Evolutionary conservation across 139 green algal genomes (phyloP).

Genomic region (Desmodesmus armatus): DNA sequence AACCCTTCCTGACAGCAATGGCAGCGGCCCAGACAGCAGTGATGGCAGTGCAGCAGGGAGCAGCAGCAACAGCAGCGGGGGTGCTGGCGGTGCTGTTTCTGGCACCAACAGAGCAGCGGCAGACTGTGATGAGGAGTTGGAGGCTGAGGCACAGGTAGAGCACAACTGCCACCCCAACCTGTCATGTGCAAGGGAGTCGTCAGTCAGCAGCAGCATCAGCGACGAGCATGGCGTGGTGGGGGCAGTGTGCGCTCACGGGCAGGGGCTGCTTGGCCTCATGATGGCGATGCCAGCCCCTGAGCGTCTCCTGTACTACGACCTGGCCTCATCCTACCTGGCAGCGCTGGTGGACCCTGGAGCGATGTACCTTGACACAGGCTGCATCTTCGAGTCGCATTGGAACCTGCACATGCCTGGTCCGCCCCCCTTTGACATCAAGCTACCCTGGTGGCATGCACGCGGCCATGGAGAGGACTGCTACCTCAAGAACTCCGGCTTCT

Average conservation of each 20-base stretch:
- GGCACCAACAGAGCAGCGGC: neutral
- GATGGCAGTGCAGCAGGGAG: too few species aligned
- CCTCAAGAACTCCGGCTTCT: too few species aligned
- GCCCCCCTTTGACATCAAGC: too few species aligned
- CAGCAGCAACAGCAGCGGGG: too few species aligned
- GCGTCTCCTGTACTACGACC: conserved; percentile 17
- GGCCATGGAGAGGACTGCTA: too few species aligned
- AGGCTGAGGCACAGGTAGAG: too few species aligned
- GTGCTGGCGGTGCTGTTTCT: too few species aligned
- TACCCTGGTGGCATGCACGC: too few species aligned
- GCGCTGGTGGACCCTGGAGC: neutral
- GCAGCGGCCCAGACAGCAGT: too few species aligned
- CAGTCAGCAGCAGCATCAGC: neutral
- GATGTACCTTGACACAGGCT: conserved; percentile 16
- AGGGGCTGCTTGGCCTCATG: neutral
- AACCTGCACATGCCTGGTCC: too few species aligned
- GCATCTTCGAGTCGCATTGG: neutral
- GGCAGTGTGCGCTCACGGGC: neutral
- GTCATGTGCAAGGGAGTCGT: neutral
- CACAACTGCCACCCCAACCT: neutral
- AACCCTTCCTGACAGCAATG: too few species aligned
- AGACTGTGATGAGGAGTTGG: neutral
- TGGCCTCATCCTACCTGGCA: neutral
- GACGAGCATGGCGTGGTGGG: conserved; percentile 5
- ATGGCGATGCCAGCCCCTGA: conserved; percentile 2